Base-by-base conservation (phyloP, 2,329 filamentous ascomycete species). In the Paecilomyces fulvus region DNA sequence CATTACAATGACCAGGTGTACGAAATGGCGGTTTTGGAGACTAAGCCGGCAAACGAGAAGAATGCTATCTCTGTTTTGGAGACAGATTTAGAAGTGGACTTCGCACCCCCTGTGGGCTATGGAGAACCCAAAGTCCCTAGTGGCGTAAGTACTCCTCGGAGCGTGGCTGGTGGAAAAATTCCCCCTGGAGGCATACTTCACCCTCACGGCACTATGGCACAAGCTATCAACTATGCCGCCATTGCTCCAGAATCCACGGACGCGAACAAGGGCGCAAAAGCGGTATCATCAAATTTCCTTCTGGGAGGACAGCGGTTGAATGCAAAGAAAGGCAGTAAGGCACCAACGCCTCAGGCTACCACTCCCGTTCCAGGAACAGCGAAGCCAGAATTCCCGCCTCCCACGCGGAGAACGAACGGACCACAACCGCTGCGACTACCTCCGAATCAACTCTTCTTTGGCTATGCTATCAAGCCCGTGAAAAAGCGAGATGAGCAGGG, bases 81-180 rank as follows among this genome's bases (percentile, higher is more conserved):
- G 76, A 99, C 94, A 0, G 94, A 99, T 77, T 83, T 99, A 11
- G 90, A 90, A 56, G 94, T 99, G 60, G 94, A 99, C 67, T 99
- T 99, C 70, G 94, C 92, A 1, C 81, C 94, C 3, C 94, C 94
- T 0, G 83, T 99, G 1, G 94, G 94, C 60, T 99, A 97, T 67
- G 89, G 95, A 61, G 92, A 97, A 71, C 90, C 92, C 0, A 84
- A 88, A 66, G 84, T 82, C 58, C 74, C 71, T 25, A 94, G 89
- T 63, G 92, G 92, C n/a, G 92, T 90, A 17, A 92, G 86, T 73
- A 96, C 92, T 14, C 91, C 92, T 1, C 79, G 86, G 53, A 94
- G 88, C 65, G 78, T 74, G 3, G 77, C 80, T 1, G 82, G 83
- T 55, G 83, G 83, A 9, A 74, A 73, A 52, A 67, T 88, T 58